Evolutionary conservation across 352 stramenopile genomes (phyloP), one percentile per base, ranked within the genome.

Genomic region (Globisporangium echinulatum): DNA sequence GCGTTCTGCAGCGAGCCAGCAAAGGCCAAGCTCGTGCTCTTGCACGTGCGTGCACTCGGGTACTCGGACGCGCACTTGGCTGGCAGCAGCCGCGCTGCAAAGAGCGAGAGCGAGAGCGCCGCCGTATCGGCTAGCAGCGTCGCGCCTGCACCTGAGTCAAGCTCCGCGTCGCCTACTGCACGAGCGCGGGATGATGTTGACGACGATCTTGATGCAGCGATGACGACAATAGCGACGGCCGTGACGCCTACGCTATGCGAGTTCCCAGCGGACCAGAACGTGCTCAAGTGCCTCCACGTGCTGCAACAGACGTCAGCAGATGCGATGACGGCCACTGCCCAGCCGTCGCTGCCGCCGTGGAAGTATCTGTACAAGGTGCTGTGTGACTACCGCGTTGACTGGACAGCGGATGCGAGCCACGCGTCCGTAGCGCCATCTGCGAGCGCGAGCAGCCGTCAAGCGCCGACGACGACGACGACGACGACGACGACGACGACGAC

Each of bases 281-380:
- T 94, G 51, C 66, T 94, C 19, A 89, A 87, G 57, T 94, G 84
- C 61, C 54, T 94, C 13, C 64, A 86, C n/a, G 70, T 76, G 7
- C 42, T 92, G 25, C 71, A 77, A 5, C 66, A 68, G 49, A 58
- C 71, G 2, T 49, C 39, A 7, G 13, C 52, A 68, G 19, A 4
- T 17, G 5, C 40, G 43, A 1, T 7, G n/a, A 13, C 14, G 3
- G 10, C 7, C 0, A 42, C 40, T 33, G 42, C 44, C 0, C 59
- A 25, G 6, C 7, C 50, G 5, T 39, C 40, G 17, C n/a, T 85
- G 5, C 73, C 77, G 6, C 84, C 84, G 13, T 94, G 84, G 84
- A 92, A 92, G 44, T 59, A 79, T 36, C 77, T 77, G 46, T 92
- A 90, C 66, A 86, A 78, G 49, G 54, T 94, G 10, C 75, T 72